A percentile compares a stretch with the other conserved stretches of the same genome.
phyloP scores from a whole-genome alignment of 73 alveolate genomes.

The Paramecium sexaurelia region DNA sequence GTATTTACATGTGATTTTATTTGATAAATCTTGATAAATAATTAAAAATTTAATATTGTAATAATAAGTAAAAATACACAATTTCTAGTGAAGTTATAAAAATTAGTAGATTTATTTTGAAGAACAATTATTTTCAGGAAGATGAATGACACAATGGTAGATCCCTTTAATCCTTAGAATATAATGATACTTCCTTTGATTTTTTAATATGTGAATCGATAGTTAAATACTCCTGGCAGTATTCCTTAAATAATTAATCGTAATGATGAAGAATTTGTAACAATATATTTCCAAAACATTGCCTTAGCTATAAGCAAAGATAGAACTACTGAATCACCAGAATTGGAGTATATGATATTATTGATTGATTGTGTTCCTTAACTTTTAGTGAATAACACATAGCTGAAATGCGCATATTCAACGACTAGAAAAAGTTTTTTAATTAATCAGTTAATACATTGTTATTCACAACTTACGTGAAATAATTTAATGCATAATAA shows the following conservation, averaged over 20 bases:
- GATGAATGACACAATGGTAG: not conserved
- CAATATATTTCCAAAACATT: not conserved
- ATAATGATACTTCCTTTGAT: not conserved
- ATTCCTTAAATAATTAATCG: not conserved
- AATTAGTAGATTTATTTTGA: not conserved
- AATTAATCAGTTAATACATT: conserved; percentile 26
- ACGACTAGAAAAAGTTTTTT: not conserved
- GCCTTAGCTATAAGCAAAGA: not conserved
- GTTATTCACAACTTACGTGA: not conserved
- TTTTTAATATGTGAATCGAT: not conserved
- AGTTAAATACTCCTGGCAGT: not conserved
- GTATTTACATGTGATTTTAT: no score
- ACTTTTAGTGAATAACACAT: not conserved
- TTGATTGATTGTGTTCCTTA: conserved; percentile 12
- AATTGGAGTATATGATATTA: not conserved
- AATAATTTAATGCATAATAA: not conserved
- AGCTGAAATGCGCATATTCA: not conserved
- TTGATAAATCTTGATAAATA: no score
- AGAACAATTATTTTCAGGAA: not conserved
- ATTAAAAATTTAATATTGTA: no score
- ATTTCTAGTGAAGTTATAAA: not conserved
- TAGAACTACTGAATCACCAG: not conserved
- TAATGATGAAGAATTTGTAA: not conserved
- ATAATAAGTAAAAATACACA: no score
- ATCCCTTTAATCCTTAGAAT: conserved; percentile 16